Percentiles rank a stretch among this genome's conserved stretches.
Evolutionary conservation across 805 yeast species (phyloP).

Genomic region (Kurtzmaniella cleridarum): DNA sequence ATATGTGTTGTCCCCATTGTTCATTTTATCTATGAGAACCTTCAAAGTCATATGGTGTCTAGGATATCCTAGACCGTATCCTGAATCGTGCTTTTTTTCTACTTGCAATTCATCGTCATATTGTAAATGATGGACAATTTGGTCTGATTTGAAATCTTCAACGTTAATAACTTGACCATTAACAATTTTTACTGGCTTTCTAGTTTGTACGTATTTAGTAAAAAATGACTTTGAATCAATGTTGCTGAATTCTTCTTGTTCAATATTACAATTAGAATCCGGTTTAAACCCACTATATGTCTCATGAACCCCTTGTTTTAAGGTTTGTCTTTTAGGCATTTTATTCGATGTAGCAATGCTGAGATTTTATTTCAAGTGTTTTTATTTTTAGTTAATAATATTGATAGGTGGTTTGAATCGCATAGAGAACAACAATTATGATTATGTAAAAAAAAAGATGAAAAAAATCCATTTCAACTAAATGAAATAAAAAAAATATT

Average conservation of each 20-base stretch:
- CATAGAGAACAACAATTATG: too few relatives aligned
- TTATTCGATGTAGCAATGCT: background rate
- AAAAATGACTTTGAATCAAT: slow-evolving; percentile 23
- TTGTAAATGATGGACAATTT: slow-evolving; percentile 32
- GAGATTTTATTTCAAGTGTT: background rate
- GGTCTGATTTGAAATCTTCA: slow-evolving; percentile 25
- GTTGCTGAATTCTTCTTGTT: background rate
- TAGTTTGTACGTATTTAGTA: slow-evolving; percentile 28
- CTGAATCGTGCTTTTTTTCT: slow-evolving; percentile 53
- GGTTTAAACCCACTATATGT: slow-evolving; percentile 2
- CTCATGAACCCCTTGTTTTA: too few relatives aligned
- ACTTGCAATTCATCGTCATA: slow-evolving; percentile 42
- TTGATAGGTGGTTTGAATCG: too few relatives aligned
- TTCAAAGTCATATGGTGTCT: slow-evolving; percentile 46
- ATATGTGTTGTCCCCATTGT: slow-evolving; percentile 38
- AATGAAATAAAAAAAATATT: too few relatives aligned
- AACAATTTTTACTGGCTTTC: slow-evolving; percentile 49
- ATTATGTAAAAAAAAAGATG: too few relatives aligned
- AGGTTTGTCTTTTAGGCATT: too few relatives aligned
- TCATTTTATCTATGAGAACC: slow-evolving; percentile 41
- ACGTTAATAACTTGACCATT: slow-evolving; percentile 19
- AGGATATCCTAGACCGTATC: slow-evolving; percentile 62
- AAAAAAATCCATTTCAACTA: too few relatives aligned
- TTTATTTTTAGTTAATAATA: too few relatives aligned
- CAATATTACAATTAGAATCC: background rate